A percentile compares a stretch with the other conserved stretches of the same genome.
Conservation (phyloP, 495 filamentous ascomycete genomes). For the Rostrohypoxylon terebratum region DNA sequence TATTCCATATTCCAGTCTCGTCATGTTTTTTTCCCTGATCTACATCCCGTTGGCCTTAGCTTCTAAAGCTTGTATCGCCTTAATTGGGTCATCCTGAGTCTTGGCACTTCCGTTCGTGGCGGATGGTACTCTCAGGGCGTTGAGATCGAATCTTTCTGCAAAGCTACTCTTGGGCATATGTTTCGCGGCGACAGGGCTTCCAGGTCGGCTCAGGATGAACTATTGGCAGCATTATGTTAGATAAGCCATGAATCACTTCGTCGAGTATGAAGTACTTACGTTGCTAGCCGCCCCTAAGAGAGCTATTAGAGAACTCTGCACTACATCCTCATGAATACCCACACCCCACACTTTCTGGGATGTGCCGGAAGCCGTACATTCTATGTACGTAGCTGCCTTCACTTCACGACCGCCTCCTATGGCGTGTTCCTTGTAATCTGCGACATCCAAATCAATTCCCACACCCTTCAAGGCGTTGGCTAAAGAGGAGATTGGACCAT, state of each 20-base stretch:
- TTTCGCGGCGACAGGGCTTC: slow-evolving; percentile 65
- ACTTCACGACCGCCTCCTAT: slow-evolving; percentile 82
- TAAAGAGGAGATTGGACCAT: slow-evolving; percentile 89
- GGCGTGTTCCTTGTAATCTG: slow-evolving; percentile 96
- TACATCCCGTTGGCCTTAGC: slow-evolving; percentile 59
- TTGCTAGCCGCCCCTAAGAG: slow-evolving; percentile 88
- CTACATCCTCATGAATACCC: slow-evolving; percentile 93
- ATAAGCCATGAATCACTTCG: slow-evolving; percentile 8
- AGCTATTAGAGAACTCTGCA: slow-evolving; percentile 91
- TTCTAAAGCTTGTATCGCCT: slow-evolving; percentile 58
- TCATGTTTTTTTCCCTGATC: slow-evolving; percentile 13
- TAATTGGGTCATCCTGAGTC: slow-evolving; percentile 40
- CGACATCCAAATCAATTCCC: slow-evolving; percentile 91
- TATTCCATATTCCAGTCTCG: background rate
- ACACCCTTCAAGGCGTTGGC: slow-evolving; percentile 83
- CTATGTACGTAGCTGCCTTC: slow-evolving; percentile 94
- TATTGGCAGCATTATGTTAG: slow-evolving; percentile 47
- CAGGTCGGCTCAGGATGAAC: slow-evolving; percentile 68
- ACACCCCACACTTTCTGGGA: slow-evolving; percentile 90
- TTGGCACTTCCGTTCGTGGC: slow-evolving; percentile 47
- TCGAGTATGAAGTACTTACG: slow-evolving; percentile 65
- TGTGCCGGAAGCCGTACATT: slow-evolving; percentile 80
- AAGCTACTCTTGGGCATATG: slow-evolving; percentile 50
- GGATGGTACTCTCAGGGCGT: slow-evolving; percentile 35
- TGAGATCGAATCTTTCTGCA: slow-evolving; percentile 55